These are phyloP conservation scores for Solanum chmielewskii DNA, from an alignment of 257 asterid genomes.

Conservation along the genomic window DNA sequence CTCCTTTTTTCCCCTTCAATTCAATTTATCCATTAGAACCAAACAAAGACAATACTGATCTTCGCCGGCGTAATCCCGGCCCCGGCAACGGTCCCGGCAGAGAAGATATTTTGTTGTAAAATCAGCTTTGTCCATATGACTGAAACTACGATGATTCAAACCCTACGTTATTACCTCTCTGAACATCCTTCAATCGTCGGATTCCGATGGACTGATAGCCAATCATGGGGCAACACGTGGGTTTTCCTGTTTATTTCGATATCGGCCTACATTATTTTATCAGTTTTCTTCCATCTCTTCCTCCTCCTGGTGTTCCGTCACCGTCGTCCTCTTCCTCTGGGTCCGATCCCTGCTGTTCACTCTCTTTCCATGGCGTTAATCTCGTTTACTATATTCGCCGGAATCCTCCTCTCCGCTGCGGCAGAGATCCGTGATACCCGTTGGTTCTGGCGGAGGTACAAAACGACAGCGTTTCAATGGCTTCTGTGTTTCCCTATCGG, in stretches of 20 bases:
- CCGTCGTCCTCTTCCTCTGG: slow-evolving; percentile 47
- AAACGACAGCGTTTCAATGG: slow-evolving; percentile 70
- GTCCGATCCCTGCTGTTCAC: slow-evolving; percentile 72
- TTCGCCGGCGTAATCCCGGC: not conserved
- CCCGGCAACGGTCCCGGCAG: not conserved
- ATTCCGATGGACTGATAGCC: slow-evolving; percentile 71
- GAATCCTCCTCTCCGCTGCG: slow-evolving; percentile 59
- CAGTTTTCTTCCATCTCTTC: slow-evolving; percentile 37
- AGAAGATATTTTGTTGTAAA: not conserved
- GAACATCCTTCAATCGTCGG: slow-evolving; percentile 72
- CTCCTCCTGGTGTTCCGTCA: slow-evolving; percentile 40
- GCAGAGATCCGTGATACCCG: slow-evolving; percentile 83
- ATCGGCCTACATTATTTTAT: slow-evolving; percentile 37
- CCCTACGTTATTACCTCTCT: slow-evolving; percentile 43
- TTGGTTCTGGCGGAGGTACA: slow-evolving; percentile 70
- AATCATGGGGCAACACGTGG: slow-evolving; percentile 82
- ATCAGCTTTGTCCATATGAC: not conserved
- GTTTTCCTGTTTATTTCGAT: slow-evolving; percentile 55
- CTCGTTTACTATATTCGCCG: slow-evolving; percentile 68
- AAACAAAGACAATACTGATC: not conserved
- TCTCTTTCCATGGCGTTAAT: slow-evolving; percentile 64
- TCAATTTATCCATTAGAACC: not conserved
- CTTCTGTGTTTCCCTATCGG: slow-evolving; percentile 77
- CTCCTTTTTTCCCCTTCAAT: not conserved
- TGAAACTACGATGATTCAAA: slow-evolving; percentile 11